Evolutionary conservation across 129 eudicot species (phyloP).

Genomic region (Pittosporum tobira): DNA sequence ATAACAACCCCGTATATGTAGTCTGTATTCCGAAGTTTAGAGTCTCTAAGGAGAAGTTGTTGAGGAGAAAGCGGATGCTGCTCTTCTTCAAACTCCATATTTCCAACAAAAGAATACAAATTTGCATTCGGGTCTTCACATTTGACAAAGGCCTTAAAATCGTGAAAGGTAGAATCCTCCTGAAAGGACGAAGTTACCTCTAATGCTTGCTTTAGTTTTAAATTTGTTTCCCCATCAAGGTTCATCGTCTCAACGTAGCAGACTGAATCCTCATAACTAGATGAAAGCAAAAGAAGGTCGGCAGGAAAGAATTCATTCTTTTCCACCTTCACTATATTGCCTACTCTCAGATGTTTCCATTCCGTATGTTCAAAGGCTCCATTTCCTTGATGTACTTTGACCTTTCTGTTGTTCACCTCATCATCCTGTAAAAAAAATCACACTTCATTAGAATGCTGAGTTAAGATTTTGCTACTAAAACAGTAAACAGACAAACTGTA

Average conservation of each 20-base stretch:
- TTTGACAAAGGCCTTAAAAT: constrained; percentile 56
- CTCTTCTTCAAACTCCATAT: constrained; percentile 60
- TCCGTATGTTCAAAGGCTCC: constrained; percentile 53
- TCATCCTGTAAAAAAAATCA: constrained; percentile 49
- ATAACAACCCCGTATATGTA: constrained; percentile 72
- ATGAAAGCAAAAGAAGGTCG: constrained; percentile 78
- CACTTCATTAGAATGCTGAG: background rate
- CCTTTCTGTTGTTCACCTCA: constrained; percentile 81
- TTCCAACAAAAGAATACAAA: constrained; percentile 74
- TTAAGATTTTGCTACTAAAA: background rate
- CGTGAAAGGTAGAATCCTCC: constrained; percentile 39
- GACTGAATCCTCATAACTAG: constrained; percentile 78
- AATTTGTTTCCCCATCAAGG: constrained; percentile 92
- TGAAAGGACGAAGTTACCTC: constrained; percentile 57
- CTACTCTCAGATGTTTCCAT: constrained; percentile 79
- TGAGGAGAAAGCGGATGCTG: constrained; percentile 79
- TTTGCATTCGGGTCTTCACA: constrained; percentile 97
- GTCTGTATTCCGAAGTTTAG: constrained; percentile 81
- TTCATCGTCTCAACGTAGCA: constrained; percentile 97
- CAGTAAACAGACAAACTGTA: background rate
- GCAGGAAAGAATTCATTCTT: constrained; percentile 94
- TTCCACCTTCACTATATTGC: constrained; percentile 73
- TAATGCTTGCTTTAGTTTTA: constrained; percentile 77
- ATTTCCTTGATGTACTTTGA: constrained; percentile 56
- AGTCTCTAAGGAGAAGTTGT: constrained; percentile 76